Conservation (phyloP, 192 early-diverging fungal genomes). For the Irineochytrium annulatum region DNA sequence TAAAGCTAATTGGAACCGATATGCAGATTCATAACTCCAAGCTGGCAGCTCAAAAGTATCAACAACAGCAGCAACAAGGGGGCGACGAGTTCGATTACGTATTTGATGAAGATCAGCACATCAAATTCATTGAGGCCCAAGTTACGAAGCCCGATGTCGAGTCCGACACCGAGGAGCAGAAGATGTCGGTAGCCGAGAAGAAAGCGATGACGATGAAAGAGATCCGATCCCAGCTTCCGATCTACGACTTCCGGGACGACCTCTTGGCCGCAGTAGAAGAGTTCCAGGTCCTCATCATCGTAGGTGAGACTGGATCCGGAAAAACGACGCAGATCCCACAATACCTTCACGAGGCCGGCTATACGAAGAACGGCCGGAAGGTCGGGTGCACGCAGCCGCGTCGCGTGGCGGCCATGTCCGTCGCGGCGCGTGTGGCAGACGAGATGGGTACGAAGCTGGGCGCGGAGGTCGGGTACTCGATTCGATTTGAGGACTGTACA, state of each 20-base stretch:
- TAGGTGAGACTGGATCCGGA: constrained; percentile 96
- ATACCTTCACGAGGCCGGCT: constrained; percentile 94
- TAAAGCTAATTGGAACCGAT: not conserved
- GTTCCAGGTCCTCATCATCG: constrained; percentile 86
- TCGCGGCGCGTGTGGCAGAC: constrained; percentile 94
- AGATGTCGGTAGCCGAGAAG: constrained; percentile 20
- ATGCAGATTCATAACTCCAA: constrained; percentile 51
- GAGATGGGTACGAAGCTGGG: constrained; percentile 94
- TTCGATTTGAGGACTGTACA: constrained; percentile 98
- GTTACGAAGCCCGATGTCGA: constrained; percentile 32
- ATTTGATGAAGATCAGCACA: constrained; percentile 80
- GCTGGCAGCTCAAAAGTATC: constrained; percentile 38
- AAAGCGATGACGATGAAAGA: constrained; percentile 67
- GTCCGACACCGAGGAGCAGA: not conserved
- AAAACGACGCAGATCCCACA: constrained; percentile 99
- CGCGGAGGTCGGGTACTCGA: constrained; percentile 91
- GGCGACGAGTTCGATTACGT: constrained; percentile 87
- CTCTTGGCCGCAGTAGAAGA: constrained; percentile 80
- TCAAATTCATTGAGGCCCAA: constrained; percentile 85
- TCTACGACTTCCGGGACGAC: constrained; percentile 81
- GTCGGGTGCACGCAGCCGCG: constrained; percentile 98
- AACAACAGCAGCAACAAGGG: constrained; percentile 21
- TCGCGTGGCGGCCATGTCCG: constrained; percentile 96
- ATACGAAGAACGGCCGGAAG: constrained; percentile 75
- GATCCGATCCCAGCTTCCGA: constrained; percentile 81